These are phyloP conservation scores for Lecanicillium sp. DNA, from an alignment of 2,329 filamentous ascomycete species.

Conservation along the genomic window DNA sequence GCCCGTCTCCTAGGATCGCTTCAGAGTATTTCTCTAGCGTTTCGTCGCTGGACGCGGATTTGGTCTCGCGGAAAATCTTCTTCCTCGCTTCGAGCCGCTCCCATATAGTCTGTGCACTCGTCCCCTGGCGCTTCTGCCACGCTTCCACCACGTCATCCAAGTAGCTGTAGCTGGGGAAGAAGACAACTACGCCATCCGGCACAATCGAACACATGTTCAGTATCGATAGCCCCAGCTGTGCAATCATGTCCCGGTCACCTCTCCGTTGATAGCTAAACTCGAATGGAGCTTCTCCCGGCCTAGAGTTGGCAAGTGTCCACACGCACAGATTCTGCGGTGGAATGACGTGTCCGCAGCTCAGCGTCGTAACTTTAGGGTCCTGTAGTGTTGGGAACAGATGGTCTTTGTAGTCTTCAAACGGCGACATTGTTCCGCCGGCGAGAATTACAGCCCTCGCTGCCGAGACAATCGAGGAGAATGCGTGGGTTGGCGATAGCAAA, in stretches of 20 bases:
- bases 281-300: conserved; percentile 45
- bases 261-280: conserved; percentile 85
- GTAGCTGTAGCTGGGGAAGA: conserved; percentile 94
- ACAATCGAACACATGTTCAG: conserved; percentile 65
- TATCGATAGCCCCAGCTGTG: conserved; percentile 66
- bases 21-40: conserved; percentile 66
- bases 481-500: conserved; percentile 81
- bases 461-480: conserved; percentile 81
- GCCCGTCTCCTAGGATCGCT: conserved; percentile 48
- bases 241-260: conserved; percentile 59
- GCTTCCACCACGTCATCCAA: conserved; percentile 62
- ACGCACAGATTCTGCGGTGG: conserved; percentile 74
- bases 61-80: conserved; percentile 51
- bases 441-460: conserved; percentile 81
- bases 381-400: conserved; percentile 76
- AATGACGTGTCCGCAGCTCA: conserved; percentile 94
- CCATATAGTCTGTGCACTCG: conserved; percentile 42
- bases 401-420: conserved; percentile 81
- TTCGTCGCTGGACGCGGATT: conserved; percentile 54
- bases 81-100: conserved; percentile 52
- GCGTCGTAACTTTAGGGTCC: conserved; percentile 58
- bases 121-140: conserved; percentile 43
- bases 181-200: conserved; percentile 84
- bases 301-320: conserved; percentile 52
- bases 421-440: conserved; percentile 95